A percentile compares a stretch with the other conserved stretches of the same genome.
Conservation (phyloP, 805 yeast species). For the Metschnikowia henanensis region DNA sequence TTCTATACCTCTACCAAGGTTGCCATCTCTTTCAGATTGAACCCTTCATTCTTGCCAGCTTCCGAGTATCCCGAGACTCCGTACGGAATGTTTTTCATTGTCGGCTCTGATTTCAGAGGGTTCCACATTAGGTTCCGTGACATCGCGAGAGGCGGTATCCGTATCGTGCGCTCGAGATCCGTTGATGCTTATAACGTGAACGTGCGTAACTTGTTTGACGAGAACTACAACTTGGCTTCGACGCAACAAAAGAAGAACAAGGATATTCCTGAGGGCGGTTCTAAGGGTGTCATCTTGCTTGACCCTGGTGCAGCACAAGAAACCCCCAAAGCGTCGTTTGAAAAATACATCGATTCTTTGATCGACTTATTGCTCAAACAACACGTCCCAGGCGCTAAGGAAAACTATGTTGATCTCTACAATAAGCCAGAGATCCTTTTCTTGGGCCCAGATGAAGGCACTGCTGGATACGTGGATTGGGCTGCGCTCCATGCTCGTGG, state of each 20-base stretch:
- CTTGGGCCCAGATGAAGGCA: constrained; percentile 99
- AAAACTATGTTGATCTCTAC: constrained; percentile 80
- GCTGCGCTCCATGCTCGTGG: constrained; percentile 90
- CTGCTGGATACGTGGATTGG: constrained; percentile 96
- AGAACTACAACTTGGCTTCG: constrained; percentile 91
- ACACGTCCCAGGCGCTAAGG: constrained; percentile 72
- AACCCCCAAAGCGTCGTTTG: constrained; percentile 80
- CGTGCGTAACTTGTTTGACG: constrained; percentile 88
- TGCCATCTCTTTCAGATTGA: constrained; percentile 88
- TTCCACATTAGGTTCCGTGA: constrained; percentile 97
- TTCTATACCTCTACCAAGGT: constrained; percentile 93
- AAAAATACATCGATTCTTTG: constrained; percentile 89
- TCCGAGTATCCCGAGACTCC: constrained; percentile 92
- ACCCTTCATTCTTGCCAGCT: constrained; percentile 81
- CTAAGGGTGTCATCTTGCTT: constrained; percentile 92
- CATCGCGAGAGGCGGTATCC: constrained; percentile 97
- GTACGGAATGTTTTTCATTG: constrained; percentile 92
- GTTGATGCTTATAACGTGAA: constrained; percentile 83
- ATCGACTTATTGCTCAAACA: constrained; percentile 80
- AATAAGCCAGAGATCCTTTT: constrained; percentile 86
- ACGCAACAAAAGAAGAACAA: constrained; percentile 97
- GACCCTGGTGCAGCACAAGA: constrained; percentile 77
- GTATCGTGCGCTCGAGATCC: constrained; percentile 88
- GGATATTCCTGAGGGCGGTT: constrained; percentile 99
- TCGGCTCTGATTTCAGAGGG: constrained; percentile 96